Base-by-base conservation (phyloP, 305 asterid genomes). In the Fraxinus dipetala region DNA sequence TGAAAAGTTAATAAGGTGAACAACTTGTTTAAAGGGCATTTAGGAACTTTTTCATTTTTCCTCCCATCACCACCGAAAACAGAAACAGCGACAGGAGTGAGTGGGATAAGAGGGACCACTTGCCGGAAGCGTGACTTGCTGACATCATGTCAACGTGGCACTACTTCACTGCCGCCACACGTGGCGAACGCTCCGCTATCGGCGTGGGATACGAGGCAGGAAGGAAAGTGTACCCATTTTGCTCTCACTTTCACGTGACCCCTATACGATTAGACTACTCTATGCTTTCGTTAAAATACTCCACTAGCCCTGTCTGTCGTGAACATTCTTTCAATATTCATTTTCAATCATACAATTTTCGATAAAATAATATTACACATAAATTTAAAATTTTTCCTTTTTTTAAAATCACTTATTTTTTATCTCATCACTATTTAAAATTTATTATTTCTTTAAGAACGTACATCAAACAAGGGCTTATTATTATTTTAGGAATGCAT, bases 71-170 rank as follows among this genome's bases (percentile, higher is more conserved):
- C 74, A 30, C 38, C 38, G 74, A 28, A 28, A 32, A 61, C 34
- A 78, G 22, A 76, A 43, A 59, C 22, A 38, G n/a, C 76, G 81
- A 48, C 88, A 76, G 35, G 31, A 22, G 38, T 36, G 18, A 79
- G 84, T 83, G 83, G 86, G 51, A 1, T 7, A 26, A 59, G 30
- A 78, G 83, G 85, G 77, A 10, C 81, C 83, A 83, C 86, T 72
- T 61, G 81, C 40, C 30, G 28, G 69, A 75, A 45, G 83, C 83
- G 79, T 81, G 87, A 81, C 83, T 30, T 16, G 78, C 79, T 83
- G 48, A 83, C 83, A 8, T 24, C 80, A 78, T 83, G 78, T 77
- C 2, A n/a, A 26, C 0, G 10, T 59, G 65, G 80, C 83, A 83
- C 83, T 38, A 81, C 81, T 74, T 79, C 65, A 18, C 2, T 10